These are phyloP conservation scores for Xylaria castorea DNA, from an alignment of 495 filamentous ascomycete genomes.

Conservation along the genomic window DNA sequence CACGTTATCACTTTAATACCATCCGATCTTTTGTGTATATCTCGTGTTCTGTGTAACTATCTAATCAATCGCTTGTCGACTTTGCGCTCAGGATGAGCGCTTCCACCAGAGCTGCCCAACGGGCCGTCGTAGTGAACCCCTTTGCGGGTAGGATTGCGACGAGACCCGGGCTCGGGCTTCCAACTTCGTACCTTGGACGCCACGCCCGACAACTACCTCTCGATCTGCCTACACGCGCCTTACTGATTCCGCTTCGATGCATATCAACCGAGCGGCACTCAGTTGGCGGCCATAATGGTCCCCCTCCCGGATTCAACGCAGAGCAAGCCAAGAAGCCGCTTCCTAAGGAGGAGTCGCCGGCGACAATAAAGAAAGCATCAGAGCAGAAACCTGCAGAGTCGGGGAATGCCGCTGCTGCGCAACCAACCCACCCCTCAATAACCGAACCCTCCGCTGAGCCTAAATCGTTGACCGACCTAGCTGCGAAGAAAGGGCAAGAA, in stretches of 20 bases:
- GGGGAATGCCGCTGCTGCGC: slow-evolving; percentile 43
- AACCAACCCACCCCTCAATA: slow-evolving; percentile 27
- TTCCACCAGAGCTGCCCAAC: slow-evolving; percentile 64
- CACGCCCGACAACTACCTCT: slow-evolving; percentile 53
- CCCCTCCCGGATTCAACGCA: slow-evolving; percentile 92
- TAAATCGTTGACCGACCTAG: slow-evolving; percentile 42
- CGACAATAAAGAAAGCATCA: slow-evolving; percentile 45
- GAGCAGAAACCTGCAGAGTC: slow-evolving; percentile 42
- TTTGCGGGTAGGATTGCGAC: slow-evolving; percentile 49
- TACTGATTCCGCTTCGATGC: slow-evolving; percentile 68
- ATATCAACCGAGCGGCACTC: slow-evolving; percentile 73
- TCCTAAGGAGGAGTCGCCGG: slow-evolving; percentile 52
- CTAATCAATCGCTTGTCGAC: slow-evolving; percentile 7
- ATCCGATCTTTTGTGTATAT: neutral
- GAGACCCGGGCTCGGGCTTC: slow-evolving; percentile 35
- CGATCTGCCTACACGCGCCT: slow-evolving; percentile 67
- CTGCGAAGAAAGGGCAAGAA: slow-evolving; percentile 42
- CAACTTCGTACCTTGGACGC: slow-evolving; percentile 40
- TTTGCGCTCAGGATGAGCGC: slow-evolving; percentile 58
- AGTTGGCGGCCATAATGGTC: slow-evolving; percentile 61
- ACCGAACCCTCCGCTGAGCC: slow-evolving; percentile 35
- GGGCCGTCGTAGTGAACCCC: slow-evolving; percentile 62
- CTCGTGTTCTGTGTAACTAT: neutral
- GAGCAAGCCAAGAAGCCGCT: slow-evolving; percentile 90
- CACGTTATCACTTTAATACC: neutral